Evolutionary conservation across 345 rosid genomes (phyloP), one percentile per base, ranked within the genome.

Genomic region (Clausena lansium): DNA sequence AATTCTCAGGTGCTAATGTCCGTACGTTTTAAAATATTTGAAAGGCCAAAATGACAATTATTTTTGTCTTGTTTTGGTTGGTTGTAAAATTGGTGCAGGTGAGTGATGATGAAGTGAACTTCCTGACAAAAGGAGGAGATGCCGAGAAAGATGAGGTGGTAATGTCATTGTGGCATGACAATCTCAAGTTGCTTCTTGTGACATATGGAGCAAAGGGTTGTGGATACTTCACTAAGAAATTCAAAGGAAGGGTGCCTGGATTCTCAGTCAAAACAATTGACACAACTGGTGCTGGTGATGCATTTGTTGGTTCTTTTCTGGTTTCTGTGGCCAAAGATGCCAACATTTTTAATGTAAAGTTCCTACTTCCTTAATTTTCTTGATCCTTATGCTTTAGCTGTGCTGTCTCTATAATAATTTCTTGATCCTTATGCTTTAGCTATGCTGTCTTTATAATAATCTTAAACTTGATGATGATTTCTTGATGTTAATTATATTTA

Each of bases 221-320:
- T 77, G 89, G 93, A 82, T 88, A 91, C 79, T 88, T 81, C 69
- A 85, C 90, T 15, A 86, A 87, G 91, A 88, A 85, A 73, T 61
- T 89, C 81, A 88, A 84, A 79, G 92, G 92, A 68, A 79, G 41
- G 60, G 81, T 88, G 11, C 22, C 71, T 8, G 92, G 92, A 4
- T 87, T 80, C 60, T 19, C 88, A 28, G 91, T 89, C 80, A 89
- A 91, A 38, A 39, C 91, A 35, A 74, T 91, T 20, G 94, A 89
- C 36, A 87, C 92, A 61, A 91, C 94, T n/a, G 92, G 94, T 9
- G 91, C 92, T 77, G 92, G 94, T 36, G 92, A 91, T 78, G 64
- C 94, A 36, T 91, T 91, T 81, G 94, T 91, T 45, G 94, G 92
- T 38, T 38, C 92, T 30, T 41, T 88, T 61, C 83, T 89, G 35